Base-by-base conservation (phyloP, 768 basidiomycete species). In the Xerocomus potaroensis region DNA sequence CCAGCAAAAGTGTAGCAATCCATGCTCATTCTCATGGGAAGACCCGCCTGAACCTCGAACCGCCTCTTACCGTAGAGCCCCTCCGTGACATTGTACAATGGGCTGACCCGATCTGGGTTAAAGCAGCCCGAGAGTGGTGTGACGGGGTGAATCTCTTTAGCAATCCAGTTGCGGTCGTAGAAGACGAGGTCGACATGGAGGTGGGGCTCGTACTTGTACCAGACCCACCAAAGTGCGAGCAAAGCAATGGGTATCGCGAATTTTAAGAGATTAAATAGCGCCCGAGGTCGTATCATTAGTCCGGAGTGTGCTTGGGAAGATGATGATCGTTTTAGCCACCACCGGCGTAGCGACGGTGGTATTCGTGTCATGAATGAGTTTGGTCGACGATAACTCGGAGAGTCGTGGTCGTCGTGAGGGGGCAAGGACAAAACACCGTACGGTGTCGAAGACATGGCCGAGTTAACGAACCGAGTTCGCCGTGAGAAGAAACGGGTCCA, bases 1-100 rank as follows among this genome's bases (percentile, higher is more conserved):
- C 86, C 83, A 1, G 93, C 87, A 64, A 93, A 91, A 60, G 89
- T 83, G 61, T 94, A 97, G 67, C 95, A 98, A 63, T 92, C 88
- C 72, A 90, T 72, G 26, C 90, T 90, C 57, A 88, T 72, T 48
- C 79, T 75, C 72, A 97, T 73, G 0, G 81, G 74, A 43, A 91
- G 70, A 3, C 93, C 93, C 0, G 91, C 82, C 47, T 94, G 86
- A 4, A 96, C 78, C 50, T 87, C 83, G 41, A 80, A 83, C 50
- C 67, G 65, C 58, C 80, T 81, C 39, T 77, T 77, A 5, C 83
- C 81, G 56, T 84, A 80, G 9, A 87, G 54, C 19, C 74, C 72
- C 35, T 79, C 70, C 14, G 79, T 79, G 43, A 88, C 60, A 56
- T 91, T 85, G 70, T 94, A 95, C 32, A 59, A 56, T 6, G 80